A percentile compares a stretch with the other conserved stretches of the same genome.
phyloP scores from a whole-genome alignment of 2,329 filamentous ascomycete species.

The Lecanosticta acicola region DNA sequence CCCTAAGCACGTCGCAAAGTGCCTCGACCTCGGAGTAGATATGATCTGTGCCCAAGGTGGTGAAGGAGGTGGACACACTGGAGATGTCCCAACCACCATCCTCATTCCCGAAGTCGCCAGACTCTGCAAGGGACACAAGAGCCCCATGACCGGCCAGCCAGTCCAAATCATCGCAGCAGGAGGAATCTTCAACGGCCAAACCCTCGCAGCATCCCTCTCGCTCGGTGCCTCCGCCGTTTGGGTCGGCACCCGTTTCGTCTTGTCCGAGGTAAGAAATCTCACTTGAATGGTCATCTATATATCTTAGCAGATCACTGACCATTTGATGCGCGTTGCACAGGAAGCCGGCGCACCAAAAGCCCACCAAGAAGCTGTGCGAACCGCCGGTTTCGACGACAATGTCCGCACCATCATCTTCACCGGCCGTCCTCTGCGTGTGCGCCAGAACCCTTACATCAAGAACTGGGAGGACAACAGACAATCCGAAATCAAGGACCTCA shows the following conservation, averaged over 20 bases:
- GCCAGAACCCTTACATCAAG: conserved; percentile 86
- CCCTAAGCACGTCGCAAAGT: conserved; percentile 98
- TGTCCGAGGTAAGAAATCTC: conserved; percentile 54
- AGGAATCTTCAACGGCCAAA: conserved; percentile 88
- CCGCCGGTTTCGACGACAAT: conserved; percentile 90
- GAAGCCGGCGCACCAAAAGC: conserved; percentile 90
- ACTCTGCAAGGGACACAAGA: conserved; percentile 72
- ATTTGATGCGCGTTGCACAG: conserved; percentile 7
- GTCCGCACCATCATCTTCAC: conserved; percentile 98
- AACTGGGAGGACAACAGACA: conserved; percentile 94
- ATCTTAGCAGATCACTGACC: conserved; percentile 7
- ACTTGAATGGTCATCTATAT: too few relatives aligned
- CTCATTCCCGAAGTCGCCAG: conserved; percentile 90
- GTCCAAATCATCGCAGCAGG: conserved; percentile 92
- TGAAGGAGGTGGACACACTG: conserved; percentile 76
- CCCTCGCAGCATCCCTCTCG: conserved; percentile 83
- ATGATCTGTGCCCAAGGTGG: conserved; percentile 98
- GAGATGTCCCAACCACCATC: conserved; percentile 83
- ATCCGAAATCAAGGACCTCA: conserved; percentile 87
- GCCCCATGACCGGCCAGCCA: conserved; percentile 76
- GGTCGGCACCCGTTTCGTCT: conserved; percentile 94
- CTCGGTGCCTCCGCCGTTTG: conserved; percentile 89
- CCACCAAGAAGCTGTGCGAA: conserved; percentile 93
- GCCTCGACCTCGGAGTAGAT: conserved; percentile 83
- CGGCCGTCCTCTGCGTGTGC: conserved; percentile 85